These are phyloP conservation scores for Penicillium vulpinum DNA, from an alignment of 2,329 filamentous ascomycete species.

Conservation along the genomic window DNA sequence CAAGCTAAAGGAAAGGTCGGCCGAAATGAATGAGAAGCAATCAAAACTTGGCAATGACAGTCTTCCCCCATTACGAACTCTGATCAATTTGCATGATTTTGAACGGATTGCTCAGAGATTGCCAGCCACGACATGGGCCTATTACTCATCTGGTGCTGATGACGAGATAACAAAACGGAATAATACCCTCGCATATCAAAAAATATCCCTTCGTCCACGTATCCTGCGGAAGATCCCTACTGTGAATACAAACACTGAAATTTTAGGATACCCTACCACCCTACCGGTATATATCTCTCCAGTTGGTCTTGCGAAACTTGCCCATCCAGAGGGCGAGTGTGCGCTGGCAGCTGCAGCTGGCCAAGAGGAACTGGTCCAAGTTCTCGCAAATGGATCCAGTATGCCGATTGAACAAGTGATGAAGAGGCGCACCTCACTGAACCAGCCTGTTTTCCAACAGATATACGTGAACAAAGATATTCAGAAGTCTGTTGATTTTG, in stretches of 20 bases:
- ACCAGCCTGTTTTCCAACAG: constrained; percentile 37
- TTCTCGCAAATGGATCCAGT: constrained; percentile 42
- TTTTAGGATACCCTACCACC: constrained; percentile 34
- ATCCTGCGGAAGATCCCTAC: constrained; percentile 43
- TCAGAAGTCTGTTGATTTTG: constrained; percentile 24
- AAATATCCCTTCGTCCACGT: constrained; percentile 51
- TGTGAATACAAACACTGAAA: constrained; percentile 38
- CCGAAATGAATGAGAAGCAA: background rate
- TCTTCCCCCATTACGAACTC: constrained; percentile 30
- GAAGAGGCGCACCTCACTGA: constrained; percentile 18
- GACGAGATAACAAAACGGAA: constrained; percentile 50
- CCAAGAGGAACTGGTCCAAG: constrained; percentile 39
- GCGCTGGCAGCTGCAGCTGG: constrained; percentile 45
- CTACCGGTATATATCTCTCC: constrained; percentile 47
- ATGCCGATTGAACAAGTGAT: constrained; percentile 44
- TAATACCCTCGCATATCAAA: constrained; percentile 46
- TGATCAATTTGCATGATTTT: constrained; percentile 43
- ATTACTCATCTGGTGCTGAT: constrained; percentile 54
- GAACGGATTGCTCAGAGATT: constrained; percentile 37
- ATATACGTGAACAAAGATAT: constrained; percentile 42
- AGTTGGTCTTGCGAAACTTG: constrained; percentile 46
- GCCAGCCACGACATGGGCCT: constrained; percentile 36
- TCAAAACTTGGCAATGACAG: background rate
- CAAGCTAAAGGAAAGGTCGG: background rate
- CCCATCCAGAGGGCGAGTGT: constrained; percentile 46